Evolutionary conservation across 345 rosid species (phyloP).

Genomic region (Conringia planisiliqua): DNA sequence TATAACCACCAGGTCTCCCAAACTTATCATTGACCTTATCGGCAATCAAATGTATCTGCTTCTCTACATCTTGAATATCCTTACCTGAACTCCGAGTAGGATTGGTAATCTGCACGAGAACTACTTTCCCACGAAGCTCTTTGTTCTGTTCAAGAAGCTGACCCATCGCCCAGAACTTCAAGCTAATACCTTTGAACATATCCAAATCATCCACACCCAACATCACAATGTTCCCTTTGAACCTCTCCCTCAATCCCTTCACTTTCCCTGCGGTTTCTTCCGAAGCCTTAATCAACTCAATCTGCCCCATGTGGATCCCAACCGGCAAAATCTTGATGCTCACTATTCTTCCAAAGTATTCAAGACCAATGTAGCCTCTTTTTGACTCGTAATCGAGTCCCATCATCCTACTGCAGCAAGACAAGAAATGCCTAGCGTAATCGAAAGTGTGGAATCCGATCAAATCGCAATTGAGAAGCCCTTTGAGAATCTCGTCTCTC

Average conservation of each 20-base stretch:
- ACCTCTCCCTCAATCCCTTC: slow-evolving; percentile 55
- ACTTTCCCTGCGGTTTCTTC: slow-evolving; percentile 42
- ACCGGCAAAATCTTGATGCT: slow-evolving; percentile 70
- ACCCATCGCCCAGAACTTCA: slow-evolving; percentile 71
- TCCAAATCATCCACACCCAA: slow-evolving; percentile 85
- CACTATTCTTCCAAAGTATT: slow-evolving; percentile 72
- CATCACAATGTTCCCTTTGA: slow-evolving; percentile 49
- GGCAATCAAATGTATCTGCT: slow-evolving; percentile 42
- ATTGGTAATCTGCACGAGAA: slow-evolving; percentile 70
- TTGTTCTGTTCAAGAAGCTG: slow-evolving; percentile 50
- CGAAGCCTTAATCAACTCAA: slow-evolving; percentile 42
- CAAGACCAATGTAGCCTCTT: slow-evolving; percentile 82
- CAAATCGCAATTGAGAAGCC: slow-evolving; percentile 73
- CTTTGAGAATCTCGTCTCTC: slow-evolving; percentile 65
- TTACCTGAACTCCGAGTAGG: slow-evolving; percentile 78
- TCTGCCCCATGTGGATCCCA: slow-evolving; percentile 80
- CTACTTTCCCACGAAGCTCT: slow-evolving; percentile 50
- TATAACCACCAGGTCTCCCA: slow-evolving; percentile 54
- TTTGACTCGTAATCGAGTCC: slow-evolving; percentile 75
- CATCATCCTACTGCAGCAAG: slow-evolving; percentile 78
- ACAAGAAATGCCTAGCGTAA: slow-evolving; percentile 83
- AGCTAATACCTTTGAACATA: slow-evolving; percentile 66
- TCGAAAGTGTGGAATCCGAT: slow-evolving; percentile 85
- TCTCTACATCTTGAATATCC: slow-evolving; percentile 60
- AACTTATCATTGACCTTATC: slow-evolving; percentile 49